Conservation (phyloP, 805 yeast species). For the Ogataea salicorniae region DNA sequence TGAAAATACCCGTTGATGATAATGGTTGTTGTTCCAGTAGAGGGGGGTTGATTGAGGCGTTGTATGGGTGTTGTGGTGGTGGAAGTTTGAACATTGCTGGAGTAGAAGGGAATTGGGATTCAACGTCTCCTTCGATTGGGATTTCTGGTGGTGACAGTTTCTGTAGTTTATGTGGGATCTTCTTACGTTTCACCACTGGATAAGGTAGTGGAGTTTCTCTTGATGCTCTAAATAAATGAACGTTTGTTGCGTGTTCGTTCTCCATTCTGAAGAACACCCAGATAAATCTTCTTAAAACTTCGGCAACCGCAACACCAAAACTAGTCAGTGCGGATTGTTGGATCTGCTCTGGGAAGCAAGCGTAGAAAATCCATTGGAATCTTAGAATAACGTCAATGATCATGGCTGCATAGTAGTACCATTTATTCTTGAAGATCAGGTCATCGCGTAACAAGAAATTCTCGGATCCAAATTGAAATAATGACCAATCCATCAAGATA, state of each 20-base stretch:
- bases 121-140: not conserved
- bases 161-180: not conserved
- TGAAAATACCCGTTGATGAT: not conserved
- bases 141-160: not conserved
- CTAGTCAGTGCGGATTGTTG: slow-evolving; percentile 87
- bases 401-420: slow-evolving; percentile 71
- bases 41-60: not conserved
- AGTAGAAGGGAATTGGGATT: not conserved
- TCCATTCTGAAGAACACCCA: slow-evolving; percentile 95
- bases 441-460: slow-evolving; percentile 64
- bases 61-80: not conserved
- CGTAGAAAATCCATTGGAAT: slow-evolving; percentile 91
- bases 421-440: slow-evolving; percentile 54
- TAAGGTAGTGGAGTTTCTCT: slow-evolving; percentile 86
- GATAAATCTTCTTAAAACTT: slow-evolving; percentile 72
- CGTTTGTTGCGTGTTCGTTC: slow-evolving; percentile 92
- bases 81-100: slow-evolving; percentile 2
- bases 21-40: not conserved
- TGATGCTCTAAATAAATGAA: slow-evolving; percentile 77
- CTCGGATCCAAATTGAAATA: slow-evolving; percentile 60
- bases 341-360: slow-evolving; percentile 65
- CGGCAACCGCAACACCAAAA: slow-evolving; percentile 78
- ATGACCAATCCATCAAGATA: slow-evolving; percentile 92
- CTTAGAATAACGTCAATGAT: slow-evolving; percentile 67
- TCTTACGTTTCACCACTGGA: slow-evolving; percentile 32